Base-by-base conservation (phyloP, 2,329 filamentous ascomycete genomes). In the Fusarium pininemorale region DNA sequence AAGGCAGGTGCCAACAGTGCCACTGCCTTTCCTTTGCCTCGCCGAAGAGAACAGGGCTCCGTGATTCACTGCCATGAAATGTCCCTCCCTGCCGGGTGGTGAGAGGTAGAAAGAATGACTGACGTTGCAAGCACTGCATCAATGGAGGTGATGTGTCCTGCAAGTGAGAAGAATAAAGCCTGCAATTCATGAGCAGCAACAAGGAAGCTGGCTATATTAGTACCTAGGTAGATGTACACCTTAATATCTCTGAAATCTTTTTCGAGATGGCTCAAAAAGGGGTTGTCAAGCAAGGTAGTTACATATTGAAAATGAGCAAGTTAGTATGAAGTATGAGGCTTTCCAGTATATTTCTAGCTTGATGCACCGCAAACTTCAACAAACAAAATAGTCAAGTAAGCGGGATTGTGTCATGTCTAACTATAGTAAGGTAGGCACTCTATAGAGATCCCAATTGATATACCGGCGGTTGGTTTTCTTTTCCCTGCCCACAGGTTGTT, bases 391-490 rank as follows among this genome's bases (percentile, higher is more conserved):
- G n/a, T 38, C 16, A 50, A 26, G 41, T 28, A 58, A 56, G 45
- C 24, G 22, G n/a, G 26, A 58, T 50, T 67, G 47, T 69, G 47
- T 50, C 64, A 24, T 62, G 41, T 54, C 70, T 58, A 63, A 61
- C 54, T 26, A 38, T 35, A 37, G 15, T 18, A 37, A 28, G 45
- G 13, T 30, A 47, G 53, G 32, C 54, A 48, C 57, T 72, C 66
- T 66, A 73, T 60, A 30, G 55, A 62, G 54, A 56, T 37, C 30
- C 62, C 26, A 45, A 24, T 30, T 48, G 18, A 30, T 61, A 22
- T 67, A 45, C 37, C 55, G 63, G 50, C 55, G 63, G 50, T 73
- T 56, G 48, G 55, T 60, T 62, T 57, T 54, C 63, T 62, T 54
- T 66, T 55, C 64, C 56, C 55, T 65, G 51, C 50, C 66, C 47